Evolutionary conservation across 257 asterid genomes (phyloP).

Genomic region (Solanum sitiens): DNA sequence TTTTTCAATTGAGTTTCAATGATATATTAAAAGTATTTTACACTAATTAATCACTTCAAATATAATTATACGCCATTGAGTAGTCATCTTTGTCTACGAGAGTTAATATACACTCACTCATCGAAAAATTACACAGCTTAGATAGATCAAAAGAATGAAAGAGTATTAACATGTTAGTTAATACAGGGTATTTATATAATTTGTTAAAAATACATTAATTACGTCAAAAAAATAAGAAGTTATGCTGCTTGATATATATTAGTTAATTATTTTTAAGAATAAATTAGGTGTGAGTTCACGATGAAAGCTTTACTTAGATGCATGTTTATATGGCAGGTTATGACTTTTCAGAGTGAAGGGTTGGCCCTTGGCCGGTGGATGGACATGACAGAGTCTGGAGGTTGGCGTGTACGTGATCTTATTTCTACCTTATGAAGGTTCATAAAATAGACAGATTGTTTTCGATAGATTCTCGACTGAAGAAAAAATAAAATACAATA

Average conservation of each 20-base stretch:
- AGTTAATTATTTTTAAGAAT: not conserved
- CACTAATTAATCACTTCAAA: not conserved
- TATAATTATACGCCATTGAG: not conserved
- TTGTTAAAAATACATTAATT: not conserved
- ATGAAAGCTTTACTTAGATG: not conserved
- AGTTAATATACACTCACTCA: not conserved
- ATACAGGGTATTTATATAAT: not conserved
- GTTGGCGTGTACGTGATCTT: not conserved
- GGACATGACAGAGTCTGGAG: not conserved
- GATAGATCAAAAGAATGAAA: not conserved
- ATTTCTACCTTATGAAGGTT: not conserved
- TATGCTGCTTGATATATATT: not conserved
- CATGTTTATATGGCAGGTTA: not conserved
- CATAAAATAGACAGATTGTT: not conserved
- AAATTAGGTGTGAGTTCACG: not conserved
- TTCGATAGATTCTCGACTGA: fast-evolving
- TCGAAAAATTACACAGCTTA: not conserved
- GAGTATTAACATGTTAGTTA: not conserved
- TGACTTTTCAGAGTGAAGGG: not conserved
- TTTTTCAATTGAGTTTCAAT: not conserved
- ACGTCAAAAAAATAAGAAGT: no score
- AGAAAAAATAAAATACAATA: not conserved
- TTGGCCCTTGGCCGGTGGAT: not conserved
- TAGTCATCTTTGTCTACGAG: not conserved
- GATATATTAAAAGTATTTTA: not conserved